Evolutionary conservation across 2,329 filamentous ascomycete species (phyloP).

Genomic region (Ophiostoma triangulosporum): DNA sequence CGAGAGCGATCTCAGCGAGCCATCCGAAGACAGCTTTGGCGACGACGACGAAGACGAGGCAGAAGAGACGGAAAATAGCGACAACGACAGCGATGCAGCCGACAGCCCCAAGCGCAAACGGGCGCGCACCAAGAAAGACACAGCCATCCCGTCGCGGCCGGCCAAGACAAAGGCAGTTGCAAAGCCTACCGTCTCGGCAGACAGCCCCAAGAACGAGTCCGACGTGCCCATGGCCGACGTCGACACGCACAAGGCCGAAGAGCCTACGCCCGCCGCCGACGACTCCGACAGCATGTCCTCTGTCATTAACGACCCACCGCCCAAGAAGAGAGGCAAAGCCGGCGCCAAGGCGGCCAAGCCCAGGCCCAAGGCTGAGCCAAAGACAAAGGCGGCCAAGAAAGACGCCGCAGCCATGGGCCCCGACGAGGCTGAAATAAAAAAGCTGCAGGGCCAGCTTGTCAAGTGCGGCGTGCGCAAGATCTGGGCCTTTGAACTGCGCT

Average conservation of each 20-base stretch:
- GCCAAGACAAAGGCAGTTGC: not conserved
- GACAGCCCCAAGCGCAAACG: slow-evolving; percentile 18
- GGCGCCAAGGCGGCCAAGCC: not conserved
- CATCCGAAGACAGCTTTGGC: not conserved
- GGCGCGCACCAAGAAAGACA: slow-evolving; percentile 17
- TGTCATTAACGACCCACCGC: slow-evolving; percentile 58
- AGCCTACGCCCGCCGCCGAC: slow-evolving; percentile 4
- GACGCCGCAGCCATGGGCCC: slow-evolving; percentile 29
- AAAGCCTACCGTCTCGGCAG: not conserved
- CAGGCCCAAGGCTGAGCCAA: slow-evolving; percentile 24
- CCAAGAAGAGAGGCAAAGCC: slow-evolving; percentile 9
- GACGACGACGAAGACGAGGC: not conserved
- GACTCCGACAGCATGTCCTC: slow-evolving; percentile 49
- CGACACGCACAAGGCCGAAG: not conserved
- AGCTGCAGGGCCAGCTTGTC: slow-evolving; percentile 67
- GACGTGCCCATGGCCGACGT: not conserved
- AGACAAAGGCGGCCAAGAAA: slow-evolving; percentile 22
- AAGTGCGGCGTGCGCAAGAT: slow-evolving; percentile 91
- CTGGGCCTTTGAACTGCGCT: slow-evolving; percentile 74
- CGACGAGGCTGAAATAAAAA: slow-evolving; percentile 72
- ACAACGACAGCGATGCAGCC: slow-evolving; percentile 64
- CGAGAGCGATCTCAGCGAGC: not conserved
- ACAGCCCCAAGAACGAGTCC: not conserved
- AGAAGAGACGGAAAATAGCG: slow-evolving; percentile 27
- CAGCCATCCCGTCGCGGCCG: not conserved